phyloP scores from a whole-genome alignment of 2,329 filamentous ascomycete species.

The Graphiopsis chlorocephala region DNA sequence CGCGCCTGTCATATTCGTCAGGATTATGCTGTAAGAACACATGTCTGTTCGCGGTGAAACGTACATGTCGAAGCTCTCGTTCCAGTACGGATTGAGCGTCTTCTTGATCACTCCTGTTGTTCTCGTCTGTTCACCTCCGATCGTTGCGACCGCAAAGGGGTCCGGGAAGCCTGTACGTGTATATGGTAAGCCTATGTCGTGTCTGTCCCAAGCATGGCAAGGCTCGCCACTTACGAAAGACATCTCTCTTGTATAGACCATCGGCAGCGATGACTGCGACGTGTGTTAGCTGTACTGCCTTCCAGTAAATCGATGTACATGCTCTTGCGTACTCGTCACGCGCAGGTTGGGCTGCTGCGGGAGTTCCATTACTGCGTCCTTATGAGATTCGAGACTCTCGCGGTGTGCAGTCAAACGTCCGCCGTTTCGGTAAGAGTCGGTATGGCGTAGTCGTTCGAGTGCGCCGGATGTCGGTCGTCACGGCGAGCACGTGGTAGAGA shows the following conservation, averaged over 20 bases:
- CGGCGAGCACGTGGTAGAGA: background rate
- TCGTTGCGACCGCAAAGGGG: slow-evolving; percentile 93
- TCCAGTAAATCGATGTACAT: background rate
- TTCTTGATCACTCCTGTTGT: slow-evolving; percentile 97
- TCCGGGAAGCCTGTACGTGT: slow-evolving; percentile 77
- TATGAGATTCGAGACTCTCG: background rate
- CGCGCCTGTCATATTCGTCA: slow-evolving; percentile 59
- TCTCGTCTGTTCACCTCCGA: slow-evolving; percentile 96
- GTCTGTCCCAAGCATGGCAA: background rate
- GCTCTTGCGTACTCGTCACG: slow-evolving; percentile 72
- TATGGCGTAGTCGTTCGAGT: background rate
- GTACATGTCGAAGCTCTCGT: slow-evolving; percentile 98
- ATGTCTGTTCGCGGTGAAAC: background rate
- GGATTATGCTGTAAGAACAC: slow-evolving; percentile 9
- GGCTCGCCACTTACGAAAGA: slow-evolving; percentile 73
- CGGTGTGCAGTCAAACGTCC: slow-evolving; percentile 4
- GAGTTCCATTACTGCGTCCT: slow-evolving; percentile 40
- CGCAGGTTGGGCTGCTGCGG: slow-evolving; percentile 73
- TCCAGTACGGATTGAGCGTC: slow-evolving; percentile 99
- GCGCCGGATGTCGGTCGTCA: background rate
- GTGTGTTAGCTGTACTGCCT: slow-evolving; percentile 20
- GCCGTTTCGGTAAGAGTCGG: background rate
- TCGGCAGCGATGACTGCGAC: slow-evolving; percentile 90
- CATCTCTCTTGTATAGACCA: slow-evolving; percentile 98
- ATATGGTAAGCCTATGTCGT: slow-evolving; percentile 20